Base-by-base conservation (phyloP, 75 land plant genomes). In the Gnetum montanum region DNA sequence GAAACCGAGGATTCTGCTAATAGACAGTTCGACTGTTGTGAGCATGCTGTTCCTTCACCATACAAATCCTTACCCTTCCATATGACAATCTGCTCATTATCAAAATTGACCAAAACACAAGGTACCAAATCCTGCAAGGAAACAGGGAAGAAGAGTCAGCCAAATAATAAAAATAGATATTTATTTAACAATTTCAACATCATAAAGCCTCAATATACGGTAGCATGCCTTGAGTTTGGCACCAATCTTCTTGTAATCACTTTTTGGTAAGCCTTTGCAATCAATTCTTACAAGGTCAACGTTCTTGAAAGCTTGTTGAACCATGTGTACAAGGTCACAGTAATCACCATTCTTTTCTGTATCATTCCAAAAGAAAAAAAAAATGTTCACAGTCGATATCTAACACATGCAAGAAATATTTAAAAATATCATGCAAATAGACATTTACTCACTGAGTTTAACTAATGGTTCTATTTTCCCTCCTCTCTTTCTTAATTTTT, bases 161-260 rank as follows among this genome's bases (percentile, higher is more conserved):
- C n/a, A n/a, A n/a, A n/a, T n/a, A n/a, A n/a, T n/a, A n/a, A n/a
- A n/a, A n/a, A n/a, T n/a, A n/a, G n/a, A n/a, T n/a, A n/a, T n/a
- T n/a, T n/a, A n/a, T n/a, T n/a, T n/a, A n/a, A n/a, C n/a, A n/a
- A n/a, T 49, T 29, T 28, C 6, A 2, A 31, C 8, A 28, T 34
- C 22, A 34, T 8, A 5, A 50, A 29, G 31, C 16, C 0, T 7
- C 22, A 0, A 19, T 34, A 12, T 52, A 22, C 61, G 31, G 28
- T 35, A 49, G 34, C 77, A 52, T 66, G 85, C 95, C 83, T 76
- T 58, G 0, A 89, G 76, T 57, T 89, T 85, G 44, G 62, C 61
- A 11, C 95, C 95, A 52, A 89, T 81, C 46, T 76, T 85, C 78
- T 60, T 81, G 74, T 73, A 81, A 53, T 85, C 86, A 22, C 80